A percentile compares a stretch with the other conserved stretches of the same genome.
These are phyloP conservation scores for Rugosomyces carneus DNA, from an alignment of 1,284 basidiomycete species.

Conservation along the genomic window DNA sequence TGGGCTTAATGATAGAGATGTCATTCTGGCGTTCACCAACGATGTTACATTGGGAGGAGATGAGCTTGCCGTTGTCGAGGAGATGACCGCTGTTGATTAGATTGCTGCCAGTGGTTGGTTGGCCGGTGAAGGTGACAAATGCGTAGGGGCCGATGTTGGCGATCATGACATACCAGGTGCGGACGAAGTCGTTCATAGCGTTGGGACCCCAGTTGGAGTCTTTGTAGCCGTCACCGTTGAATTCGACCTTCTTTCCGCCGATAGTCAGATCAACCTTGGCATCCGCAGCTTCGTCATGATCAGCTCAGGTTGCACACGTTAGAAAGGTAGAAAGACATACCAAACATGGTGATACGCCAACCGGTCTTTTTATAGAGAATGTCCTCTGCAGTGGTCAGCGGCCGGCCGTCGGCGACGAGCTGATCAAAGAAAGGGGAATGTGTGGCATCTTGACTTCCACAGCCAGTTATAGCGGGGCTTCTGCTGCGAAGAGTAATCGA, in stretches of 20 bases:
- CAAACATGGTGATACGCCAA: conserved; percentile 14
- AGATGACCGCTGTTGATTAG: conserved; percentile 14
- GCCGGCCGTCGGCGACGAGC: conserved; percentile 11
- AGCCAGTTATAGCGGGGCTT: conserved; percentile 13
- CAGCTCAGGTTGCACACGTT: not conserved
- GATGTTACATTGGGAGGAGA: conserved; percentile 14
- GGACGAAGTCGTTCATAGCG: conserved; percentile 15
- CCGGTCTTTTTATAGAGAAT: conserved; percentile 14
- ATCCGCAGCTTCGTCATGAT: not conserved
- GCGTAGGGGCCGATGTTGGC: conserved; percentile 15
- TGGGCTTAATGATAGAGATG: conserved; percentile 12
- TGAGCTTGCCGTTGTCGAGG: conserved; percentile 11
- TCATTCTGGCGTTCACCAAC: conserved; percentile 14
- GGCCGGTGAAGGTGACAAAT: conserved; percentile 15
- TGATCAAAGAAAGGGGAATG: conserved; percentile 14
- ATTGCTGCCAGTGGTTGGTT: conserved; percentile 11
- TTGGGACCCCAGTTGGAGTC: conserved; percentile 15
- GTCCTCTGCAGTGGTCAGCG: conserved; percentile 9
- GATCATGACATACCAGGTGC: conserved; percentile 15
- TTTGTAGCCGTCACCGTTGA: conserved; percentile 13
- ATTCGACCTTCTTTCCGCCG: conserved; percentile 10
- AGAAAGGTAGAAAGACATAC: not conserved
- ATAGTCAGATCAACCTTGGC: conserved; percentile 11
- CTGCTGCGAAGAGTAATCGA: conserved; percentile 7
- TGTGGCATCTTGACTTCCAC: conserved; percentile 6